phyloP scores from a whole-genome alignment of 257 asterid species.

The Solanum chilense region DNA sequence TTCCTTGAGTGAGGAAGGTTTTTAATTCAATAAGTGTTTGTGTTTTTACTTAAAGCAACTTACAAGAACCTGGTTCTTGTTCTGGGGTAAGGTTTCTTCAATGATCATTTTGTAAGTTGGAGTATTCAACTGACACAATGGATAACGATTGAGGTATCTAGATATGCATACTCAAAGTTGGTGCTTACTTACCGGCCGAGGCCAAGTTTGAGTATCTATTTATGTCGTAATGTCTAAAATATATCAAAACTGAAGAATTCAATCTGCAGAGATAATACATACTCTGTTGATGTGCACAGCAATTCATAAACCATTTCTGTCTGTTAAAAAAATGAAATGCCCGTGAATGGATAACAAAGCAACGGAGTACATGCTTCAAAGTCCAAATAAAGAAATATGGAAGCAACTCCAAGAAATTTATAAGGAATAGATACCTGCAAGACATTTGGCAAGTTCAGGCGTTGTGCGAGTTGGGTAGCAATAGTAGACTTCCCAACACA shows the following conservation, averaged over 20 bases:
- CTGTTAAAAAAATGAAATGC: constrained; percentile 29
- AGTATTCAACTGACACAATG: background rate
- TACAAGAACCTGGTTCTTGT: too few species aligned
- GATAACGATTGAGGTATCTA: background rate
- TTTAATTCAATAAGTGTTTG: too few species aligned
- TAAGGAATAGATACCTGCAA: constrained; percentile 45
- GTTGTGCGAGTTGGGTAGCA: constrained; percentile 95
- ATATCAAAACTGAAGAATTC: background rate
- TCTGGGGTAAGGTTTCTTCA: too few species aligned
- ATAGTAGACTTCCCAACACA: constrained; percentile 96
- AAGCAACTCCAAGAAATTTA: background rate
- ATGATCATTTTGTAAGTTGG: background rate
- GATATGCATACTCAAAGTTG: background rate
- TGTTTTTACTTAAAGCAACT: too few species aligned
- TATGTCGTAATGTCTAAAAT: background rate
- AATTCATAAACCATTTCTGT: constrained; percentile 97
- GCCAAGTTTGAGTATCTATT: background rate
- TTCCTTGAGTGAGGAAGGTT: too few species aligned
- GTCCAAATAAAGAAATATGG: background rate
- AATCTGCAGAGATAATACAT: constrained; percentile 15
- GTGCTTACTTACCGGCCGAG: background rate
- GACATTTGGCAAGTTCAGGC: constrained; percentile 93
- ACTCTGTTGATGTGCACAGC: constrained; percentile 96
- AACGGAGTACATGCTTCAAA: background rate
- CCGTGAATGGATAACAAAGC: constrained; percentile 8